Base-by-base conservation (phyloP, 495 filamentous ascomycete species). In the Podospora conica region DNA sequence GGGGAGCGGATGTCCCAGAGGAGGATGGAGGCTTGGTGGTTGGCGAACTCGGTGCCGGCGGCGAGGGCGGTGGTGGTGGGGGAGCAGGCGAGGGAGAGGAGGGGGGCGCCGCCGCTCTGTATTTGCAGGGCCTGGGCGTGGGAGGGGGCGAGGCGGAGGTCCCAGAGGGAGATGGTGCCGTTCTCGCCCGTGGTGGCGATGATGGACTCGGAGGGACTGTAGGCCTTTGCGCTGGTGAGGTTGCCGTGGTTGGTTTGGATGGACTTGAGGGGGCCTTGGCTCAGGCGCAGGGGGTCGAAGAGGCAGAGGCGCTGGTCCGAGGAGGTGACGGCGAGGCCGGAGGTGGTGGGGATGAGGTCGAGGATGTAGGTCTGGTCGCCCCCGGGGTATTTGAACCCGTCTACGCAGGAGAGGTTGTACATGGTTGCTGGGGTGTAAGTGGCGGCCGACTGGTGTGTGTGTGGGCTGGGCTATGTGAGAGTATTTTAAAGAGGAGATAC, bases 21-120 rank as follows among this genome's bases (percentile, higher is more conserved):
- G 60, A 87, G 73, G 58, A 96, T 87, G 55, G 86, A 82, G 18
- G 90, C 90, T 73, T 91, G 86, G 27, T 85, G 85, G 48, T 91
- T 86, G 15, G 82, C 84, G 27, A 95, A 78, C 74, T 97, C 93
- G 9, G 90, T 92, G 9, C 94, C 94, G 25, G 87, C 89, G 28
- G 86, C 91, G 12, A 96, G 74, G 11, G 82, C 77, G 69, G 86
- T 86, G 18, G 81, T 83, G 53, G 78, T 76, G 59, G 78, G 78
- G 27, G 83, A 84, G 74, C 85, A 87, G 25, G 86, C 87, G 21
- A 95, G 77, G 1, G 92, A 90, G n/a, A 91, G 78, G 29, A 93
- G 81, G 27, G 88, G 82, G 1, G 79, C 73, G 55, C 71, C 72
- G 57, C 76, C 74, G 82, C 71, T 85, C 81, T 58, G 77, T 74